Base-by-base conservation (phyloP, 1,139 yeast species). In the Sugiyamaella paludigena region DNA sequence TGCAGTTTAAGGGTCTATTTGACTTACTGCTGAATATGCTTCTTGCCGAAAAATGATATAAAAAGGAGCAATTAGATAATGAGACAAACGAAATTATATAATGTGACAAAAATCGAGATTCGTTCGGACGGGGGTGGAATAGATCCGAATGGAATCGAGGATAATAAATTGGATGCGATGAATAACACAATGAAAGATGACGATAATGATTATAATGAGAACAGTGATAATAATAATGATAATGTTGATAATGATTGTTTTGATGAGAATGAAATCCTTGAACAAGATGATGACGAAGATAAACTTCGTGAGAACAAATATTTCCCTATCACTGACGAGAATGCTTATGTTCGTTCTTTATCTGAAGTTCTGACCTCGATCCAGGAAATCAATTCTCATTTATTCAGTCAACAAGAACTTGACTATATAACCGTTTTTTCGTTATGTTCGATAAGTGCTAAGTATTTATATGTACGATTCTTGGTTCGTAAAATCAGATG, bases 161-260 rank as follows among this genome's bases (percentile, higher is more conserved):
- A n/a, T 31, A 31, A 3, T 31, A n/a, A 31, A 4, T 4, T 4
- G 3, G 24, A 19, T 5, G 24, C 5, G 3, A 19, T 19, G 5
- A 5, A 19, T 19, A 5, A 19, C 5, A n/a, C n/a, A n/a, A n/a
- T n/a, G n/a, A 19, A 19, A 4, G 24, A 19, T 19, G 24, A 19
- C 5, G 5, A 19, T 19, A 19, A 19, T 19, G 24, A 19, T 60
- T 88, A 96, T 0, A 85, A 92, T 5, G 96, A 87, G 7, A 91
- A 89, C 60, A 68, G 92, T 38, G 75, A 78, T 40, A 87, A 84
- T 58, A 81, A 80, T 48, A 74, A 86, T 64, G 67, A 81, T 41
- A 83, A 83, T 63, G 91, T 86, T 56, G 76, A 76, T 49, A 80
- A 73, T 37, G 80, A 75, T 58, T 66, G 66, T 9, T 62, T 68